Conservation (phyloP, 1,139 yeast species). For the Trichomonascaceae sp. region DNA sequence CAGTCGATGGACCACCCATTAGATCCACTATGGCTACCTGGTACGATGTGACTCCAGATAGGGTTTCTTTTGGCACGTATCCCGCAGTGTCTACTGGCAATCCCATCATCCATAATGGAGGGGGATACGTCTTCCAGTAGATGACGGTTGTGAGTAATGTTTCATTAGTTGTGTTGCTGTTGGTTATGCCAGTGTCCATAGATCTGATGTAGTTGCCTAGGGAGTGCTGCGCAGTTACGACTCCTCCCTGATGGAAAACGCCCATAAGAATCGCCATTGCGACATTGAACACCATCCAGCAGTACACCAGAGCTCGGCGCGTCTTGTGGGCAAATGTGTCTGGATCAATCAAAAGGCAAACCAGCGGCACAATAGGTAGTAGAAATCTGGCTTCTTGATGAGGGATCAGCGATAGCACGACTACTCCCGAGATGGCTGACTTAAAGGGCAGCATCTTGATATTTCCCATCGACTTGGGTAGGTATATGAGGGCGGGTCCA, state of each 20-base stretch:
- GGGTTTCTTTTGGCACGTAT: slow-evolving; percentile 12
- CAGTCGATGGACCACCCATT: slow-evolving; percentile 1
- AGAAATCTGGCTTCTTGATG: slow-evolving; percentile 90
- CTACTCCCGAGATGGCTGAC: slow-evolving; percentile 48
- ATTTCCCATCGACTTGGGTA: slow-evolving; percentile 21
- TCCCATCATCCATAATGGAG: slow-evolving; percentile 80
- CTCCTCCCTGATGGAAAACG: slow-evolving; percentile 78
- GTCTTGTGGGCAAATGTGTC: slow-evolving; percentile 10
- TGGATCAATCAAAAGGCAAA: slow-evolving; percentile 47
- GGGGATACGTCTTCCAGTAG: slow-evolving; percentile 94
- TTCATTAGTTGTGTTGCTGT: background rate
- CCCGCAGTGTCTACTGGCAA: slow-evolving; percentile 17
- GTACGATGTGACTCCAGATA: slow-evolving; percentile 14
- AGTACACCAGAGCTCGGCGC: slow-evolving; percentile 21
- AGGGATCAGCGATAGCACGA: slow-evolving; percentile 54
- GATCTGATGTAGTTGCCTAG: slow-evolving; percentile 22
- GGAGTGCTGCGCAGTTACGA: slow-evolving; percentile 49
- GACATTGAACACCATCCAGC: slow-evolving; percentile 58
- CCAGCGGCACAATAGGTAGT: slow-evolving; percentile 61
- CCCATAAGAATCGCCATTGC: slow-evolving; percentile 60
- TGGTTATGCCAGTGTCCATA: slow-evolving; percentile 5
- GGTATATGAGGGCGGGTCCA: slow-evolving; percentile 57
- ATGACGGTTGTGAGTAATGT: slow-evolving; percentile 11
- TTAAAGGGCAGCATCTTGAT: slow-evolving; percentile 29
- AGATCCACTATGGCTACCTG: slow-evolving; percentile 4